phyloP scores from a whole-genome alignment of 2,329 filamentous ascomycete species.

The Verticillium longisporum region DNA sequence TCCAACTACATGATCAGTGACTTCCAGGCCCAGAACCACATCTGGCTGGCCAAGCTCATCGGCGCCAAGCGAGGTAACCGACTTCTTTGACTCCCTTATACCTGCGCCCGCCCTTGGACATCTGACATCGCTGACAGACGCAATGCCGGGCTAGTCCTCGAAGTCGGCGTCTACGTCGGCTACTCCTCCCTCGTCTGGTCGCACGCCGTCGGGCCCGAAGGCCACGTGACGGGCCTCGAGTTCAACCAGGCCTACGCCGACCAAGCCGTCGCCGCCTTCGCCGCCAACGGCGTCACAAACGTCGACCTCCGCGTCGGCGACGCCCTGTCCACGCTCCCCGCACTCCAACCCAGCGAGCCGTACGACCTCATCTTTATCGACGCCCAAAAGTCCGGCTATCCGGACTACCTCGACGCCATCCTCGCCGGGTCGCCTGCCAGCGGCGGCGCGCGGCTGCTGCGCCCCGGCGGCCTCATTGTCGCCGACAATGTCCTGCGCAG shows the following conservation, averaged over 20 bases:
- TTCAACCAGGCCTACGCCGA: constrained; percentile 34
- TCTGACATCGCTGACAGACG: background rate
- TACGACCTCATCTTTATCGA: constrained; percentile 50
- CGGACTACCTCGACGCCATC: constrained; percentile 37
- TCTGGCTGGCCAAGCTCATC: constrained; percentile 31
- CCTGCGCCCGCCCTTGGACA: background rate
- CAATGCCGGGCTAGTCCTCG: constrained; percentile 28
- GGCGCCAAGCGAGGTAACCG: constrained; percentile 30
- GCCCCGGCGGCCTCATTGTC: constrained; percentile 41
- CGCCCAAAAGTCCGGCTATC: constrained; percentile 46
- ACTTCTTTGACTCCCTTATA: background rate
- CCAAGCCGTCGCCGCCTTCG: constrained; percentile 29
- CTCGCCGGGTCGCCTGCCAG: constrained; percentile 34
- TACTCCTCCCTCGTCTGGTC: constrained; percentile 43
- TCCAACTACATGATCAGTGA: constrained; percentile 32
- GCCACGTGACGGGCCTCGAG: constrained; percentile 38
- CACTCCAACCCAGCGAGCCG: constrained; percentile 28
- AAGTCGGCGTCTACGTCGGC: constrained; percentile 41
- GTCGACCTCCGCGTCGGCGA: constrained; percentile 39
- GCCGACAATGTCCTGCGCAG: constrained; percentile 47
- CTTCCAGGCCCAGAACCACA: constrained; percentile 32
- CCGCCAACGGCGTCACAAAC: constrained; percentile 32
- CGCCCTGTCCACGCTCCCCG: constrained; percentile 33
- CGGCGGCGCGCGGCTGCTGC: constrained; percentile 31
- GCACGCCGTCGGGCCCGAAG: constrained; percentile 34